Evolutionary conservation across 192 early-diverging fungal species (phyloP), one percentile per base, ranked within the genome.

Genomic region (Coemansia furcata): DNA sequence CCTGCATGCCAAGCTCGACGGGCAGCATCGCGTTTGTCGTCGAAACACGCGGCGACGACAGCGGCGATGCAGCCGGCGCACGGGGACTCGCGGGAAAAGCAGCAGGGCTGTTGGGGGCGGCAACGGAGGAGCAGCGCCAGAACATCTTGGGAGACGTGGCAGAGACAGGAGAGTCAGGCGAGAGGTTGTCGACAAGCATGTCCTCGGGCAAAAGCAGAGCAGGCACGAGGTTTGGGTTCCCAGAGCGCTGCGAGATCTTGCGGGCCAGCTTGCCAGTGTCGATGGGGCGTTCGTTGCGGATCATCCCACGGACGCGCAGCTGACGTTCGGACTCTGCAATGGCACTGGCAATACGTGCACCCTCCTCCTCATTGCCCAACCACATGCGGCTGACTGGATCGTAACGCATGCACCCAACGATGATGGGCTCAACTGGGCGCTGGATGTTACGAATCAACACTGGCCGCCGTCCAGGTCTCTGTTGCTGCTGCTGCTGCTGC

Each of bases 261-360:
- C 68, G 68, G 26, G 72, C 78, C 26, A 80, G 72, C 72, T 80
- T 80, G 35, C 61, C 69, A 14, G 78, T 14, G 44, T 80, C 78
- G 44, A 80, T 63, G 6, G 66, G 68, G 17, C 68, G 46, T 35
- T 75, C 78, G 61, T 19, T 68, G 35, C 72, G 72, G 8, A 43
- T 7, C 15, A 30, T 59, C 49, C 62, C 32, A 59, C 62, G 47
- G 11, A 62, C 0, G 33, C 38, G 65, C 23, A 75, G 61, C 67
- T 75, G 72, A 17, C 73, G 69, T 44, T 80, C 78, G 0, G 73
- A 80, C 39, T 80, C 78, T 38, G 78, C 78, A 52, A 80, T 71
- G 21, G 78, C 78, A 47, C 29, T 64, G 40, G 78, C 72, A 60
- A 80, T 64, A 40, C 78, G 72, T 58, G 63, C 39, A 49, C 66